Evolutionary conservation across 1,284 basidiomycete genomes (phyloP).

Genomic region (Irpex lacteus): DNA sequence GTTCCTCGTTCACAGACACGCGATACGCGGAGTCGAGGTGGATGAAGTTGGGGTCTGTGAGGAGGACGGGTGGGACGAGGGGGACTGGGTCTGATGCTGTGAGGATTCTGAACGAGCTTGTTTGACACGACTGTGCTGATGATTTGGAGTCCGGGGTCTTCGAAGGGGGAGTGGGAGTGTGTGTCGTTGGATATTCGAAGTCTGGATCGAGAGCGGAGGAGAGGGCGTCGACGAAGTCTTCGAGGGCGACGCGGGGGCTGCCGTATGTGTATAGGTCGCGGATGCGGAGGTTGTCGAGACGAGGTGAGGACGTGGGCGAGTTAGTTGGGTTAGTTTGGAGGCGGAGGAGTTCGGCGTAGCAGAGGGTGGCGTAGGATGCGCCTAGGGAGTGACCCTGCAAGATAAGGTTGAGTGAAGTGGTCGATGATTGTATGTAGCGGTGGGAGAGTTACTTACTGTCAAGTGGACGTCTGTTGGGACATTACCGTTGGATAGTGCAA

Average conservation of each 20-base stretch:
- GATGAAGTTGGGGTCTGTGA: conserved; percentile 15
- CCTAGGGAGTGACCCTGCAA: conserved; percentile 14
- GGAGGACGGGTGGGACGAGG: conserved; percentile 13
- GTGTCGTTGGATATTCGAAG: conserved; percentile 1
- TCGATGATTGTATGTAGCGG: too few species aligned
- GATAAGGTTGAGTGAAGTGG: neutral
- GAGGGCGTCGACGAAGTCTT: conserved; percentile 13
- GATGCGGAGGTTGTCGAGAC: neutral
- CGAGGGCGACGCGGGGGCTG: conserved; percentile 12
- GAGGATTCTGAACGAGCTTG: conserved; percentile 7
- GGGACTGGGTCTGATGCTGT: conserved; percentile 9
- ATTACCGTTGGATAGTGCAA: neutral
- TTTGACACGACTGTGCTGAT: neutral
- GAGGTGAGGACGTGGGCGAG: neutral
- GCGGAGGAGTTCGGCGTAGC: conserved; percentile 13
- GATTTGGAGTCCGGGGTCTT: neutral
- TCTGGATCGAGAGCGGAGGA: neutral
- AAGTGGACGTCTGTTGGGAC: conserved; percentile 5
- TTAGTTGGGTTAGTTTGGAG: conserved; percentile 1
- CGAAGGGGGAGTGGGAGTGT: neutral
- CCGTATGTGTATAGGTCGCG: conserved; percentile 16
- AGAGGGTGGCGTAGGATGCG: conserved; percentile 14
- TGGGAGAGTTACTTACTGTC: neutral
- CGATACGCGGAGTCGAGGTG: conserved; percentile 12
- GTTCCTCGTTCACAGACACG: conserved; percentile 2